Evolutionary conservation across 139 green algal species (phyloP).

Genomic region (Coelastrella sp.): DNA sequence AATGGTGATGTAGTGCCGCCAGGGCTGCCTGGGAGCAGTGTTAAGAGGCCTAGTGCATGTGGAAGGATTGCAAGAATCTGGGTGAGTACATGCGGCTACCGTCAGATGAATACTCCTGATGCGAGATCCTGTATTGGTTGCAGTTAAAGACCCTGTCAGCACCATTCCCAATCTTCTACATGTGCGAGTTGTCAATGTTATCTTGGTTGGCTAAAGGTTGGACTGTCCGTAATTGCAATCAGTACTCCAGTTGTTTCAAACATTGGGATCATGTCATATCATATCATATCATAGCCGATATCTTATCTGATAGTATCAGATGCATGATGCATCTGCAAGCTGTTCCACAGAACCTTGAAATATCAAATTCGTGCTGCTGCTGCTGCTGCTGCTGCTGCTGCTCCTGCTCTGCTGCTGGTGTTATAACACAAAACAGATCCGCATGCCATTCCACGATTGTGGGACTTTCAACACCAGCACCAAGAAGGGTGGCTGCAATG

Average conservation of each 20-base stretch:
- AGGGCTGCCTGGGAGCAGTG: neutral
- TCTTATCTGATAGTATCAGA: too few relatives aligned
- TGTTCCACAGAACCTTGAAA: too few relatives aligned
- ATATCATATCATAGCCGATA: too few relatives aligned
- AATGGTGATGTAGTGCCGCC: neutral
- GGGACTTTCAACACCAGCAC: neutral
- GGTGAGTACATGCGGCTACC: neutral
- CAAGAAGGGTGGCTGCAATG: neutral
- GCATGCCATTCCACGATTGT: slow-evolving; percentile 16
- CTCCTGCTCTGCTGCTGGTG: neutral
- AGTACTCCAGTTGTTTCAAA: too few relatives aligned
- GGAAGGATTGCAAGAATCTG: neutral
- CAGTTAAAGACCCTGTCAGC: neutral
- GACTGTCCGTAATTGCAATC: too few relatives aligned
- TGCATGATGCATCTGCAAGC: too few relatives aligned
- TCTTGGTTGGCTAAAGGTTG: too few relatives aligned
- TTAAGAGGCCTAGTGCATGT: neutral
- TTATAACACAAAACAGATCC: neutral
- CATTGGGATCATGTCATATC: too few relatives aligned
- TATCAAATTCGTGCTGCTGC: neutral
- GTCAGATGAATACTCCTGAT: neutral
- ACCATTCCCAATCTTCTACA: too few relatives aligned
- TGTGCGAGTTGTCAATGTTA: neutral
- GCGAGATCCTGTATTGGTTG: neutral
- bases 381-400: neutral